Base-by-base conservation (phyloP, 2,329 filamentous ascomycete species). In the Phialemonium atrogriseum region DNA sequence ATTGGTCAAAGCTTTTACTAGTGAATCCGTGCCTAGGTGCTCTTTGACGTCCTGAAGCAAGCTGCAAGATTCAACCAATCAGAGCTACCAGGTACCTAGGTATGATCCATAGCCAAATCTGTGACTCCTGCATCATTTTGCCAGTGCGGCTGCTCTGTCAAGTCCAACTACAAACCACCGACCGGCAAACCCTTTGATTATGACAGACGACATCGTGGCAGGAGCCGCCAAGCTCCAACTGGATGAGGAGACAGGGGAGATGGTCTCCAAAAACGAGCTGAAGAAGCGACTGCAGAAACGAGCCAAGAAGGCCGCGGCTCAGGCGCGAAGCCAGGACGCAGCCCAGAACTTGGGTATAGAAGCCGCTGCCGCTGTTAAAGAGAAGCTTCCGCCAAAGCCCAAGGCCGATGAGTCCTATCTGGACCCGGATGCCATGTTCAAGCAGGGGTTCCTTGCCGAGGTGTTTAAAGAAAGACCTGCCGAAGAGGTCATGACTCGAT, bases 381-480 rank as follows among this genome's bases (percentile, higher is more conserved):
- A 37, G 19, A 52, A 43, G 43, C 48, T 27, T 34, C 52, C 39
- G 16, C 37, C 40, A 32, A 49, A 34, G 36, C 47, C 62, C 29
- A 70, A 70, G 50, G 50, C 55, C 15, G 63, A 64, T 17, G 59
- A 63, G 32, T 48, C 55, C 7, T 48, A 55, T 24, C 48, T 70
- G 26, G 71, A 75, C 41, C 64, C 68, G 0, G 70, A 84, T 40
- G 66, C 70, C 42, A 87, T 88, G 72, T 88, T 88, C 65, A 84
- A 84, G 59, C 71, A 77, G 48, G 84, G 83, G 23, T 88, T 85
- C 59, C 68, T 88, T 20, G 66, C 70, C 31, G 76, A 80, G 5
- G 80, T 88, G 19, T 84, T 78, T 59, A 72, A 78, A 39, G 73
- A 81, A 55, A 69, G 76, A 28, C 77, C 78, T 3, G 62, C 66